phyloP scores from a whole-genome alignment of 2,329 filamentous ascomycete genomes.

The Fusarium oligoseptatum region DNA sequence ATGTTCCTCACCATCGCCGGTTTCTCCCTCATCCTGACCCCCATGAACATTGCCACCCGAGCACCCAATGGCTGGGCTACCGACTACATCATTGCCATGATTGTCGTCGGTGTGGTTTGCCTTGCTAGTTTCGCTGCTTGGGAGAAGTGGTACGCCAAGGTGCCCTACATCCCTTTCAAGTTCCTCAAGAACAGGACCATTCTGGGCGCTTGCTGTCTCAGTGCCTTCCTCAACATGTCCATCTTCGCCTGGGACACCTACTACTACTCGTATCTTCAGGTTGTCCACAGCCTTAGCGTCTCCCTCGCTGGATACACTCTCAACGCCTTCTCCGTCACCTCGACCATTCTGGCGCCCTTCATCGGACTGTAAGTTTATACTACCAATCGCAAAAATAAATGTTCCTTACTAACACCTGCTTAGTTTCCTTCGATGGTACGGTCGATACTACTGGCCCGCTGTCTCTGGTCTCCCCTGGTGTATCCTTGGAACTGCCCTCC shows the following conservation, averaged over 20 bases:
- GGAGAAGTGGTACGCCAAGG: constrained; percentile 66
- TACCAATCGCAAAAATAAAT: no score
- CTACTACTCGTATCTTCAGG: constrained; percentile 64
- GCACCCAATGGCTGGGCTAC: constrained; percentile 61
- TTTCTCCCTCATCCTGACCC: constrained; percentile 69
- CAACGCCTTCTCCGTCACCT: constrained; percentile 63
- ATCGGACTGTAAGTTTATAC: constrained; percentile 54
- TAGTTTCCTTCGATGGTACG: constrained; percentile 61
- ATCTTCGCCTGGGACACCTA: constrained; percentile 59
- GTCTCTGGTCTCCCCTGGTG: constrained; percentile 66
- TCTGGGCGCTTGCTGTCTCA: constrained; percentile 59
- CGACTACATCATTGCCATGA: constrained; percentile 66
- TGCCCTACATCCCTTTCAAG: constrained; percentile 60
- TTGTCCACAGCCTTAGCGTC: constrained; percentile 62
- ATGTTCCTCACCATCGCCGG: constrained; percentile 66
- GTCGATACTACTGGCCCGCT: constrained; percentile 65
- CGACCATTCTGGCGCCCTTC: constrained; percentile 59
- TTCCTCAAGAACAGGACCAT: constrained; percentile 64
- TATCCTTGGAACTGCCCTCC: constrained; percentile 64
- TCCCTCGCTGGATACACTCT: constrained; percentile 62
- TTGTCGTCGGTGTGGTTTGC: constrained; percentile 65
- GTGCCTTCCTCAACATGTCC: constrained; percentile 56
- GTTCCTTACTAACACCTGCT: constrained; percentile 1
- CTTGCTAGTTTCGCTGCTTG: constrained; percentile 65
- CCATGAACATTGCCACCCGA: constrained; percentile 66